A percentile compares a stretch with the other conserved stretches of the same genome.
These are phyloP conservation scores for Capsicum chinense DNA, from an alignment of 257 asterid genomes.

Conservation along the genomic window DNA sequence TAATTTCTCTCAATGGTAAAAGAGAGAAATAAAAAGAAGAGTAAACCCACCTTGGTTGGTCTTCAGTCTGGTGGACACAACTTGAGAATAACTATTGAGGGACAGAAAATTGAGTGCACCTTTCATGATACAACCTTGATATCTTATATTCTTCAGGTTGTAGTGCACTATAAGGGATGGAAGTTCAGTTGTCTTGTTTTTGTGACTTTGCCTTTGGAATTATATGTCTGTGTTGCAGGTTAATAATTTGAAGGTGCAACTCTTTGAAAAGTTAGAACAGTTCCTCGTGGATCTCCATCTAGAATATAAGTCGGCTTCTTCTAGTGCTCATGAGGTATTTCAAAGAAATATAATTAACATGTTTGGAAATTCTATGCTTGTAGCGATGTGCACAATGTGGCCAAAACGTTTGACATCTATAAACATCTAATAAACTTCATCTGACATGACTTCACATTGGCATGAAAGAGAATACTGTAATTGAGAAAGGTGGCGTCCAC, in stretches of 20 bases:
- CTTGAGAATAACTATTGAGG: slow-evolving; percentile 14
- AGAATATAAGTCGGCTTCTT: slow-evolving; percentile 54
- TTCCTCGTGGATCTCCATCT: slow-evolving; percentile 82
- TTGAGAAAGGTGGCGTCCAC: background rate
- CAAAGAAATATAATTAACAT: slow-evolving; percentile 34
- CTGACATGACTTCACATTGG: background rate
- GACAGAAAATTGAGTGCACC: slow-evolving; percentile 20
- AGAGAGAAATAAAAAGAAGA: background rate
- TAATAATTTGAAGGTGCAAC: slow-evolving; percentile 83
- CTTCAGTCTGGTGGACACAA: slow-evolving; percentile 10
- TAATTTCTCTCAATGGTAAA: background rate
- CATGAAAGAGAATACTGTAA: background rate
- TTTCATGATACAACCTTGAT: background rate
- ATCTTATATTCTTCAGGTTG: background rate
- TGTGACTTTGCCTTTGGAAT: slow-evolving; percentile 19
- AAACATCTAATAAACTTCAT: slow-evolving; percentile 9
- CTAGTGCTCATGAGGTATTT: slow-evolving; percentile 73
- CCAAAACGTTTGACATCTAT: slow-evolving; percentile 12
- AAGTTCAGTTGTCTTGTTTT: background rate
- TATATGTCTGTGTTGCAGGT: slow-evolving; percentile 51
- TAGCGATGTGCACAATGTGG: slow-evolving; percentile 1
- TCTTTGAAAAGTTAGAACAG: slow-evolving; percentile 91
- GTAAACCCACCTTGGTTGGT: background rate
- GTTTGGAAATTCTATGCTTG: slow-evolving; percentile 1
- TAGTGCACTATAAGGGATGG: background rate